Evolutionary conservation across 768 basidiomycete genomes (phyloP).

Genomic region (Agrocybe praecox): DNA sequence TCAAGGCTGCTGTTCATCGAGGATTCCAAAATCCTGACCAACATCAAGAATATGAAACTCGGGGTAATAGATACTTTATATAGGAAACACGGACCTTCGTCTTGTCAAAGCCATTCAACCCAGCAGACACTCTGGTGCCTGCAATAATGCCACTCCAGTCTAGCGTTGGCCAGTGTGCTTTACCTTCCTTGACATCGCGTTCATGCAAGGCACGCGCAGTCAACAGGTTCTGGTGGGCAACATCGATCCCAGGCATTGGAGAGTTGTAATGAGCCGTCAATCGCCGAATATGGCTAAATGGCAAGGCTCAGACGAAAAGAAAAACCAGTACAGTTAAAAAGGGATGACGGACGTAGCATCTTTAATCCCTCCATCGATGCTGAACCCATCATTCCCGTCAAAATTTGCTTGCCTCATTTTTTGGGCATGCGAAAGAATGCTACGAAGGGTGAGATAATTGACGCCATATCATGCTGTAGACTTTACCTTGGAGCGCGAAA

Average conservation of each 20-base stretch:
- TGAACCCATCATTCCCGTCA: constrained; percentile 73
- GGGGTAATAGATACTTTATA: background rate
- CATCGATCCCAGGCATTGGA: constrained; percentile 73
- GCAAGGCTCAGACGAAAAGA: constrained; percentile 19
- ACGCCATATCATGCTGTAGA: background rate
- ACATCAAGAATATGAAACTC: background rate
- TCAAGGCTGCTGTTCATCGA: background rate
- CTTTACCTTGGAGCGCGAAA: constrained; percentile 65
- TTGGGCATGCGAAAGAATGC: constrained; percentile 2
- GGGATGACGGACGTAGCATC: constrained; percentile 56
- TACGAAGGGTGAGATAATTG: constrained; percentile 5
- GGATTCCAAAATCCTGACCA: background rate
- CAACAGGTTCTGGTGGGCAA: constrained; percentile 77
- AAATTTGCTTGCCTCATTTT: constrained; percentile 60
- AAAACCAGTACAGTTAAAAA: background rate
- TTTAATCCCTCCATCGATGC: constrained; percentile 86
- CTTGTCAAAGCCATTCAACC: constrained; percentile 49
- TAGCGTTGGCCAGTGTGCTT: constrained; percentile 52
- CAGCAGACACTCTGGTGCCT: constrained; percentile 75
- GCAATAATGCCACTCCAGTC: constrained; percentile 88
- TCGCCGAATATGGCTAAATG: constrained; percentile 62
- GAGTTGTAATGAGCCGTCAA: constrained; percentile 66
- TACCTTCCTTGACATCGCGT: constrained; percentile 43
- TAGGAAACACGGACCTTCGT: constrained; percentile 27
- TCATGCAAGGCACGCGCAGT: constrained; percentile 76